Percentiles rank a stretch among this genome's conserved stretches.
These are phyloP conservation scores for Trifolium pratense DNA, from an alignment of 306 rosid genomes.

Conservation along the genomic window DNA sequence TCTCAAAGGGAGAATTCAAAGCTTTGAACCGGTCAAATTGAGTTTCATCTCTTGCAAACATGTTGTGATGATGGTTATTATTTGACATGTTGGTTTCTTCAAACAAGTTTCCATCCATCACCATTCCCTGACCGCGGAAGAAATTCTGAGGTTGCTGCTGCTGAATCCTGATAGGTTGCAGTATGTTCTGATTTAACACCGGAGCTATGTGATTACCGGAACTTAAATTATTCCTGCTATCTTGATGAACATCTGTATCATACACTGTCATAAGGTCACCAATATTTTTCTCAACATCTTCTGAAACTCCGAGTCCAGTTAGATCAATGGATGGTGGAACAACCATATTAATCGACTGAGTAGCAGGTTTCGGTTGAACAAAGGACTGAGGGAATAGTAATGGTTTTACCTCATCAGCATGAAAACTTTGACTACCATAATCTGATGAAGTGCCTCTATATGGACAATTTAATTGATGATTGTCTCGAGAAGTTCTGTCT, in stretches of 20 bases:
- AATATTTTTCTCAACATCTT: slow-evolving; percentile 65
- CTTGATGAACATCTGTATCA: slow-evolving; percentile 60
- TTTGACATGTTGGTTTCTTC: slow-evolving; percentile 47
- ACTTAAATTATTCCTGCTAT: slow-evolving; percentile 43
- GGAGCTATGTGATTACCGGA: slow-evolving; percentile 22
- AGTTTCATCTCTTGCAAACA: slow-evolving; percentile 50
- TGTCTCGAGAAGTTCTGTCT: slow-evolving; percentile 64
- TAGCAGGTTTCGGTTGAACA: slow-evolving; percentile 47
- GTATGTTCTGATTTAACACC: slow-evolving; percentile 43
- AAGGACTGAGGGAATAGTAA: slow-evolving; percentile 60
- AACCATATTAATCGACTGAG: slow-evolving; percentile 49
- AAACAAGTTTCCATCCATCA: slow-evolving; percentile 55
- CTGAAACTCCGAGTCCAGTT: slow-evolving; percentile 62
- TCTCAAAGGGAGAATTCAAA: slow-evolving; percentile 54
- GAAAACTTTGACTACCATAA: slow-evolving; percentile 56
- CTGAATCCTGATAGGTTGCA: slow-evolving; percentile 46
- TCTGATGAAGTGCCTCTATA: slow-evolving; percentile 48
- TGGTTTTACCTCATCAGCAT: slow-evolving; percentile 63
- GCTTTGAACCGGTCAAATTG: slow-evolving; percentile 58
- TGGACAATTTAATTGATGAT: slow-evolving; percentile 63
- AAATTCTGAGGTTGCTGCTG: slow-evolving; percentile 45
- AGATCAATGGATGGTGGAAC: slow-evolving; percentile 52
- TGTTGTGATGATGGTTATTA: slow-evolving; percentile 44
- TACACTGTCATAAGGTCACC: slow-evolving; percentile 63
- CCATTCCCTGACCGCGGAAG: slow-evolving; percentile 49